These are phyloP conservation scores for Ogataea thermomethanolica DNA, from an alignment of 805 yeast genomes.

Conservation along the genomic window DNA sequence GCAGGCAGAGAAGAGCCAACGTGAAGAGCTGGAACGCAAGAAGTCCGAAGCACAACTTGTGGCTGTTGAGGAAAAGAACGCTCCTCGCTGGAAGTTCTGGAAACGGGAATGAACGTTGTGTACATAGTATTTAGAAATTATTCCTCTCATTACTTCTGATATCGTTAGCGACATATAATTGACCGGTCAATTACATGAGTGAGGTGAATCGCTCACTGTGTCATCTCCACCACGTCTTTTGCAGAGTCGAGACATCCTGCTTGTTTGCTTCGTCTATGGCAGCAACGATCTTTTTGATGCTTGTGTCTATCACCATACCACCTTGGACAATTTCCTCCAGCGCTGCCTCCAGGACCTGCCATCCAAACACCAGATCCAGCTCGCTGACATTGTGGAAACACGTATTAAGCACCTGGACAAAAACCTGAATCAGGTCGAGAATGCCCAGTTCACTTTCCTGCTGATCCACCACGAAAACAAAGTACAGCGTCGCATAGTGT, in stretches of 20 bases:
- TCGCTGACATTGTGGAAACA: conserved; percentile 96
- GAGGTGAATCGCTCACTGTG: conserved; percentile 8
- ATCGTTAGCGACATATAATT: not conserved
- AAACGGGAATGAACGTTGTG: not conserved
- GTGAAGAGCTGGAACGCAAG: conserved; percentile 38
- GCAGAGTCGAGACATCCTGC: conserved; percentile 36
- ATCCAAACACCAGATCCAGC: conserved; percentile 93
- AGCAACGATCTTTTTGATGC: conserved; percentile 72
- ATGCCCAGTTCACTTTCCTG: conserved; percentile 95
- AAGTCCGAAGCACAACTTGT: conserved; percentile 37
- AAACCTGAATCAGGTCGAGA: conserved; percentile 89
- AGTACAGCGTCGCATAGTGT: conserved; percentile 93
- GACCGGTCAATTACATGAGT: not conserved
- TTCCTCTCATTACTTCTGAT: too few relatives aligned
- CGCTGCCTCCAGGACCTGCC: conserved; percentile 94
- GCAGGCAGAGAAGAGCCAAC: conserved; percentile 39
- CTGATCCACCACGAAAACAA: conserved; percentile 92
- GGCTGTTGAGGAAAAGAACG: conserved; percentile 1
- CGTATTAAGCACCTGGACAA: conserved; percentile 89
- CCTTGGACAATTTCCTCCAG: conserved; percentile 92
- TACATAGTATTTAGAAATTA: too few relatives aligned
- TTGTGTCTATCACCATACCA: conserved; percentile 96
- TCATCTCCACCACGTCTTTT: conserved; percentile 7
- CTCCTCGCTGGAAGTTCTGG: conserved; percentile 7
- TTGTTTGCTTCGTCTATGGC: conserved; percentile 74